Base-by-base conservation (phyloP, 2,329 filamentous ascomycete species). In the Ampelomyces quisqualis region DNA sequence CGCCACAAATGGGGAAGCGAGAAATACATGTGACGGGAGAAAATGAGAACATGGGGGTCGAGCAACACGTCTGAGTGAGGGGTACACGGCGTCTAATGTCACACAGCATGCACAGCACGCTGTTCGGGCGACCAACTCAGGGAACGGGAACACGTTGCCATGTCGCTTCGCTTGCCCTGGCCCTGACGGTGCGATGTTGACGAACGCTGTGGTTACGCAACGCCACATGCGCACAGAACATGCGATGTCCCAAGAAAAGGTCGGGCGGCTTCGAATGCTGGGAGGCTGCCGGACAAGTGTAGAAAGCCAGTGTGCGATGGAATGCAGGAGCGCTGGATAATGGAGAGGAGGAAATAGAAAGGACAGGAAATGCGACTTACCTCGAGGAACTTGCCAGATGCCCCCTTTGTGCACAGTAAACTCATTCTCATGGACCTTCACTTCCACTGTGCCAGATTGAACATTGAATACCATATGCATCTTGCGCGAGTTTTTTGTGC, bases 381-480 rank as follows among this genome's bases (percentile, higher is more conserved):
- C 91, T 81, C 91, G 81, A 17, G 93, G 93, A 47, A 98, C 90
- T 68, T 95, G 90, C 79, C 88, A 97, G 68, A 90, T 86, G 38
- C 91, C 91, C 27, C 91, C 90, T 55, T 86, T 89, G 24, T 84
- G 82, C 51, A 95, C 90, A 41, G 85, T 82, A 65, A 98, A 97
- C 47, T 77, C 74, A 17, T 79, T 85, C 51, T 86, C 80, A 51
- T 86, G 82, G 33, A 95, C 80, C 19, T 82, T 86, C 14, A 95
- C 90, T 51, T 82, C 76, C 14, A 96, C 89, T 51, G 86, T 83
- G 15, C 93, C 93, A 30, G 80, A 79, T 55, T 89, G 85, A 20
- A 98, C 86, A 57, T 95, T 96, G 68, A 97, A 97, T 1, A 87
- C 84, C 85, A 98, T 93, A 64, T 96, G 90, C 88, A 96, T 97